Evolutionary conservation across 495 filamentous ascomycete genomes (phyloP), one percentile per base, ranked within the genome.

Genomic region (Parachaetomium inaequale): DNA sequence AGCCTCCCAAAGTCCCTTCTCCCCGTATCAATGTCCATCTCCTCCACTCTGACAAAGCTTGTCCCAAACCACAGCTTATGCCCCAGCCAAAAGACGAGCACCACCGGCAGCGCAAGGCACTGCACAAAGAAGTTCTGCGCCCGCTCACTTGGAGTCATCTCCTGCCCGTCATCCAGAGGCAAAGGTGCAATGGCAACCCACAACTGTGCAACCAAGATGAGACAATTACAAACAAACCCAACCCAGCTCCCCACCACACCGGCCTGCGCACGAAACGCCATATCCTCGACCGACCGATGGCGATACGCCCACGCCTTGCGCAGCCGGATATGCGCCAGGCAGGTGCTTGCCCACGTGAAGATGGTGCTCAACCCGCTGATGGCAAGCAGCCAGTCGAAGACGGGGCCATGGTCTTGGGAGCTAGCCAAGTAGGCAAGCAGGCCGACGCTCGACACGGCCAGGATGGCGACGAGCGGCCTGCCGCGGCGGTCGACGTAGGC

Each of bases 321-420:
- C 81, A 97, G 95, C 15, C 93, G 90, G 73, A 98, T 94, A 73
- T 98, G 93, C 0, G 86, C 81, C 0, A 94, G 77, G 66, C 92
- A 96, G 71, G 96, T 91, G 50, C 89, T 92, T 45, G 84, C 88
- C 93, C 93, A 98, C 36, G 93, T 97, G 78, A 97, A 93, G 76
- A 97, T 87, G 36, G 90, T 90, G 2, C 88, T 91, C 10, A 98
- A 83, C 25, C 91, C 93, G 0, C 90, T 94, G 59, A 97, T 83
- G 42, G 93, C 90, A 62, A 96, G 82, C 79, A 98, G 89, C 94
- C 94, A 98, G 51, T 80, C 77, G 65, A 97, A 92, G 0, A 91
- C 89, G 0, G 79, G 72, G 10, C 75, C 75, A 66, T 91, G 79
- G 46, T 81, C 75, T 21, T 78, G 62, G 7, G 86, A 83, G 25